A percentile compares a stretch with the other conserved stretches of the same genome.
Conservation (phyloP, 257 asterid genomes). For the Solanum etuberosum region DNA sequence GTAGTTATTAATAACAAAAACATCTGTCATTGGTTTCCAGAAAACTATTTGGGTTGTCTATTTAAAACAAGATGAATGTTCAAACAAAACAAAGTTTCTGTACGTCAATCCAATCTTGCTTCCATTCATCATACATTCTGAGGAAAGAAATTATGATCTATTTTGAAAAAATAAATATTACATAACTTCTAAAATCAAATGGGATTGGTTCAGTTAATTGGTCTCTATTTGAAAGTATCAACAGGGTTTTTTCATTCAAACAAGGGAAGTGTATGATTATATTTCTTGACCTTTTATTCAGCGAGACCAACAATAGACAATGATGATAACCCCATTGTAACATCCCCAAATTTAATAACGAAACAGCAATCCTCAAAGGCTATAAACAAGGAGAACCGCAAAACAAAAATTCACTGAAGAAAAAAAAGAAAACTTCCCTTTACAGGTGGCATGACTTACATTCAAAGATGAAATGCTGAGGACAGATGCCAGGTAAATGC, state of each 20-base stretch:
- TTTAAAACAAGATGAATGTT: neutral
- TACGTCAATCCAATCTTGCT: neutral
- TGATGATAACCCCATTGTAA: neutral
- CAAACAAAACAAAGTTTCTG: neutral
- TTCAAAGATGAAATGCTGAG: constrained; percentile 62
- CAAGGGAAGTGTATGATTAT: neutral
- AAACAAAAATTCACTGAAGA: neutral
- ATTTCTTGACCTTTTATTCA: neutral
- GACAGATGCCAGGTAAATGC: constrained; percentile 19
- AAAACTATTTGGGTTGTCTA: neutral
- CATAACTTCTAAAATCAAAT: neutral
- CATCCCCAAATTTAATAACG: neutral
- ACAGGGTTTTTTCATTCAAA: neutral
- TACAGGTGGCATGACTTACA: constrained; percentile 31
- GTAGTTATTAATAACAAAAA: neutral
- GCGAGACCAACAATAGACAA: neutral
- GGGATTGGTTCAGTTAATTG: neutral
- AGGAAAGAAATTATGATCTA: neutral
- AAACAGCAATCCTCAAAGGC: neutral
- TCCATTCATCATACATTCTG: neutral
- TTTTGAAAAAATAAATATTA: neutral
- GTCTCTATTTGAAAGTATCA: neutral
- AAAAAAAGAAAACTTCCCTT: neutral
- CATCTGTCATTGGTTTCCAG: neutral
- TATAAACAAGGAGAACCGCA: neutral